Evolutionary conservation across 176 grass and related monocot genomes (phyloP), one percentile per base, ranked within the genome.

Genomic region (Puccinellia tenuiflora): DNA sequence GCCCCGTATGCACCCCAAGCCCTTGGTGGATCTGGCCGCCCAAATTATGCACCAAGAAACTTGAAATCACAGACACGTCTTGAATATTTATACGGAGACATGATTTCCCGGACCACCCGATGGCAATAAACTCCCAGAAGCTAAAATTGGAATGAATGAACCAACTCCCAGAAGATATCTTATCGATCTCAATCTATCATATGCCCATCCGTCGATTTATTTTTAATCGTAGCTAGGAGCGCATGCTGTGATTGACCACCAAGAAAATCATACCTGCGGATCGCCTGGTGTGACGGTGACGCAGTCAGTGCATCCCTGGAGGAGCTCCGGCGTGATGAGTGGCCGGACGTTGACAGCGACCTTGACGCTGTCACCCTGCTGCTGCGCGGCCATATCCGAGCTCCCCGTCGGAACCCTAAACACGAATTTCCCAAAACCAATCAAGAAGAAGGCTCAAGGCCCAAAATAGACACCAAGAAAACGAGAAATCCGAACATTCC

Each of bases 291-390:
- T 85, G 73, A 98, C 63, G 12, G 89, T 88, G 39, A 96, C 91
- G 51, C 96, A 98, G 51, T 98, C 93, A 3, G 93, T 92, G 71
- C 91, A 93, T 6, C 96, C 96, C 1, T 88, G 77, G 63, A 91
- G 87, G 50, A 98, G 96, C 89, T 98, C 96, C 12, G 61, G 14
- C 53, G 92, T 98, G 80, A 98, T 96, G 24, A 98, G 93, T 29
- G 96, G 96, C 39, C 96, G 80, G n/a, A 96, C 79, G 75, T 99
- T 99, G 73, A 99, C 93, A 11, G 89, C 93, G 2, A 99, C 96
- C 87, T 96, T 99, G 30, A 99, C 96, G 72, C 87, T 89, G 26
- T 99, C 96, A 33, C 87, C 88, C 43, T 88, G 74, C 45, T 78
- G 86, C 29, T 73, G 15, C 68, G 72, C 67, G n/a, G 55, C 70